These are phyloP conservation scores for Citrus trifoliata DNA, from an alignment of 345 rosid genomes.

Conservation along the genomic window DNA sequence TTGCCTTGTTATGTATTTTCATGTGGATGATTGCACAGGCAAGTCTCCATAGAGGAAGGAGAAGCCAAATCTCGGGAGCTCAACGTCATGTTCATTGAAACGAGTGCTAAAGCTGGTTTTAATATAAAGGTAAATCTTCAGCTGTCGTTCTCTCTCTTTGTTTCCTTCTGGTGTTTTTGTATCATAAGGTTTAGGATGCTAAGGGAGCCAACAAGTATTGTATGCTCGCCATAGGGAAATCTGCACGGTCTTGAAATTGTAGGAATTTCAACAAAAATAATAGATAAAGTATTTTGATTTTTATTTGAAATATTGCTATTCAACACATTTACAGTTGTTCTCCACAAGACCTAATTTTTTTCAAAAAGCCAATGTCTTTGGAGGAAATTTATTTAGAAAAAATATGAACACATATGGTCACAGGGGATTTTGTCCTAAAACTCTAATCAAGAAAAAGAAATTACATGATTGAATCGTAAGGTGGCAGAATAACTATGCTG, in stretches of 20 bases:
- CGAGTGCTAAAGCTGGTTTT: constrained; percentile 29
- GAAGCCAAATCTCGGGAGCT: constrained; percentile 27
- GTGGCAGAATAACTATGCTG: too few relatives aligned
- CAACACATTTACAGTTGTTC: neutral
- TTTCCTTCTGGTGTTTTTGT: neutral
- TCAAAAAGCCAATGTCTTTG: neutral
- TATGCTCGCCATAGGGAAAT: neutral
- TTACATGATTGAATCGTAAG: too few relatives aligned
- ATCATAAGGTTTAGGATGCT: neutral
- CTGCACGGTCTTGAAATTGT: neutral
- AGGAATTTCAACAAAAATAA: neutral
- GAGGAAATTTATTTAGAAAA: neutral
- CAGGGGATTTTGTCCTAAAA: too few relatives aligned
- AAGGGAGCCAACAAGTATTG: neutral
- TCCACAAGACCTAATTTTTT: neutral
- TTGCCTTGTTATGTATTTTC: neutral
- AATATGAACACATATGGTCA: neutral
- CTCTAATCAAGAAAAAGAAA: too few relatives aligned
- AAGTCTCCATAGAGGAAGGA: constrained; percentile 39
- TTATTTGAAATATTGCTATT: neutral
- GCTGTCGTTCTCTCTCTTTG: neutral
- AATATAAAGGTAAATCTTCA: constrained; percentile 34
- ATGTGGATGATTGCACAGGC: constrained; percentile 24
- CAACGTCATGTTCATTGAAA: constrained; percentile 30
- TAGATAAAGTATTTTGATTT: neutral